phyloP scores from a whole-genome alignment of 805 yeast genomes.

The Ogataea parapolymorpha region DNA sequence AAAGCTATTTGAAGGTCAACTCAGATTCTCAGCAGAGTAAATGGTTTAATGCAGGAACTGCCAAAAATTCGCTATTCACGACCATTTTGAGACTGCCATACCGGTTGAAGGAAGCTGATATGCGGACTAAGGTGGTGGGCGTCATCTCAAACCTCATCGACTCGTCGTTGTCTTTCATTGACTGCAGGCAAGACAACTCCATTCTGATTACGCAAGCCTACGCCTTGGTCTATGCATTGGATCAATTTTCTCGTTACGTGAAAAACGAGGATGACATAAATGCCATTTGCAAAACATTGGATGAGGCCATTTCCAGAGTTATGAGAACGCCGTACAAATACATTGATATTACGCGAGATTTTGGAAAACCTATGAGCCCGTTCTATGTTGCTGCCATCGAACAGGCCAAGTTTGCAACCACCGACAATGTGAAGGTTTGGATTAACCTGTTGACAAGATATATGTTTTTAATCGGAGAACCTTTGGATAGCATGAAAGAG shows the following conservation, averaged over 20 bases:
- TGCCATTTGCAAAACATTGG: constrained; percentile 61
- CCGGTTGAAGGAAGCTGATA: constrained; percentile 17
- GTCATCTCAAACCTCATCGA: constrained; percentile 47
- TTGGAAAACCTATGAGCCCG: constrained; percentile 46
- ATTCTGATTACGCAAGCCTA: constrained; percentile 51
- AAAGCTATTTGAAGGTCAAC: constrained; percentile 59
- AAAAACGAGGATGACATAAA: constrained; percentile 18
- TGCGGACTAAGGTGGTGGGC: constrained; percentile 42
- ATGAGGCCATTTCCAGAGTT: constrained; percentile 71
- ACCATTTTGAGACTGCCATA: constrained; percentile 52
- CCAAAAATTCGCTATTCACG: constrained; percentile 61
- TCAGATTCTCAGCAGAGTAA: constrained; percentile 46
- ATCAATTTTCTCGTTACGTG: constrained; percentile 14
- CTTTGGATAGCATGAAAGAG: constrained; percentile 27
- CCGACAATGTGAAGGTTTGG: constrained; percentile 41
- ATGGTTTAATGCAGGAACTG: constrained; percentile 70
- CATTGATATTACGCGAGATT: constrained; percentile 49
- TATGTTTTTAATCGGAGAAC: constrained; percentile 58
- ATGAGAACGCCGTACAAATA: constrained; percentile 80
- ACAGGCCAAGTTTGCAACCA: constrained; percentile 56
- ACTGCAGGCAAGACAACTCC: constrained; percentile 23
- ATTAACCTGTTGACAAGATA: constrained; percentile 45
- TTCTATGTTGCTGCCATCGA: constrained; percentile 58
- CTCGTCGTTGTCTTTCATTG: constrained; percentile 54
- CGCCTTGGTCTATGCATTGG: constrained; percentile 51